Evolutionary conservation across 2,329 filamentous ascomycete genomes (phyloP).

Genomic region (Aspergillus ochraceoroseus): DNA sequence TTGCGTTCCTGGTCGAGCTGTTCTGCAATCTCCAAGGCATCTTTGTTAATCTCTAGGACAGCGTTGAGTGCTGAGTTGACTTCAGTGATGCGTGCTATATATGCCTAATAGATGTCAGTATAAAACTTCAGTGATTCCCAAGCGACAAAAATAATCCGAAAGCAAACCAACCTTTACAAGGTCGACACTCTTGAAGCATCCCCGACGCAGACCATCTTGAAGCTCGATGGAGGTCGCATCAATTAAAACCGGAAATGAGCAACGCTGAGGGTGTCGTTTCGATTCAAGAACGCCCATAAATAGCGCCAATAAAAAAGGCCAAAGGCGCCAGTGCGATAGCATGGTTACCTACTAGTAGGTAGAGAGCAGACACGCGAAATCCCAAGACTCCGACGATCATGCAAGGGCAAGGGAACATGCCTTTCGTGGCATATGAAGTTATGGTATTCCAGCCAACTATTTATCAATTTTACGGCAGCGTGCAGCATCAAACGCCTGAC

Average conservation of each 20-base stretch:
- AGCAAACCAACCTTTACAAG: slow-evolving; percentile 44
- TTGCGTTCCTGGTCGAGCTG: slow-evolving; percentile 48
- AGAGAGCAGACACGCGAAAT: no score
- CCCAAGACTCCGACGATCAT: no score
- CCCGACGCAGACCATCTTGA: slow-evolving; percentile 45
- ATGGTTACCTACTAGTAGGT: no score
- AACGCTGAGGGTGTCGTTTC: neutral
- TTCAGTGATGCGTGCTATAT: slow-evolving; percentile 49
- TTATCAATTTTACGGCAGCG: no score
- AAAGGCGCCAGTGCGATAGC: neutral
- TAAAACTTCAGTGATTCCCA: no score
- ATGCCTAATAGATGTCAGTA: slow-evolving; percentile 40
- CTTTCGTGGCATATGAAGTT: no score
- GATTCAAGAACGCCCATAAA: neutral
- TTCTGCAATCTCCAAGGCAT: slow-evolving; percentile 49
- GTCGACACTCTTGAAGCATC: slow-evolving; percentile 55
- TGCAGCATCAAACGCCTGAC: no score
- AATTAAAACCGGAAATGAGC: slow-evolving; percentile 41
- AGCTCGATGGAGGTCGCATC: slow-evolving; percentile 52
- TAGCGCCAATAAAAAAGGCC: slow-evolving; percentile 3
- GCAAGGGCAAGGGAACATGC: no score
- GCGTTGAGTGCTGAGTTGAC: slow-evolving; percentile 51
- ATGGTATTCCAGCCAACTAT: no score
- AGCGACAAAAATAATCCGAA: neutral
- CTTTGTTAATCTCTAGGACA: slow-evolving; percentile 54